These are phyloP conservation scores for Parascedosporium putredinis DNA, from an alignment of 2,329 filamentous ascomycete species.

Conservation along the genomic window DNA sequence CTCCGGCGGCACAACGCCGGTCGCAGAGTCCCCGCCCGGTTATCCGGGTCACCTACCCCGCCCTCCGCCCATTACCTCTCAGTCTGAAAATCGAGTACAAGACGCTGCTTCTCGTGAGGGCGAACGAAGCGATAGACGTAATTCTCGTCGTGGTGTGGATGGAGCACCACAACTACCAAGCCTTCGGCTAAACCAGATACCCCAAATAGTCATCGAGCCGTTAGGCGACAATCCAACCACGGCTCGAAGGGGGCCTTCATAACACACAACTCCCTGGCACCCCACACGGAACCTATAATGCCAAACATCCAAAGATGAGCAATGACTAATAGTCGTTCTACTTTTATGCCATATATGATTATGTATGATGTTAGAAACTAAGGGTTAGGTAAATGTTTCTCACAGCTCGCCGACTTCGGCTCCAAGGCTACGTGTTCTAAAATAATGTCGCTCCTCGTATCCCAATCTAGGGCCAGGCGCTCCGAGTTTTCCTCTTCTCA, in stretches of 20 bases:
- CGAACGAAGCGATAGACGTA: slow-evolving; percentile 7
- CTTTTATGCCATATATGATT: no score
- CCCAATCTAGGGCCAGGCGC: no score
- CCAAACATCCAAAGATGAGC: no score
- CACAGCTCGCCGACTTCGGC: no score
- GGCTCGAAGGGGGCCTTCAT: background rate
- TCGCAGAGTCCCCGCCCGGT: slow-evolving; percentile 38
- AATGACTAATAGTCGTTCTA: no score
- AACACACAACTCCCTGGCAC: no score
- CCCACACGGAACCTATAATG: no score
- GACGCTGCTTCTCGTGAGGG: background rate
- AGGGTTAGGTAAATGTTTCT: no score
- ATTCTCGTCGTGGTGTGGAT: slow-evolving; percentile 23
- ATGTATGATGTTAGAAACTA: no score
- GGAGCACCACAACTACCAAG: slow-evolving; percentile 40
- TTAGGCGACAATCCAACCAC: slow-evolving; percentile 21
- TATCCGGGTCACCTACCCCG: slow-evolving; percentile 27
- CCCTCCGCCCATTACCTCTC: background rate
- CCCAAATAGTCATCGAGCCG: slow-evolving; percentile 50
- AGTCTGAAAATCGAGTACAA: slow-evolving; percentile 4
- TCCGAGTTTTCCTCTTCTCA: no score
- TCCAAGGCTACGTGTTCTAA: no score
- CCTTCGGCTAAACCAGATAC: slow-evolving; percentile 36
- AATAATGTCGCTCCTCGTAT: no score
- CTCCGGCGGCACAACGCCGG: slow-evolving; percentile 29